Base-by-base conservation (phyloP, 2,329 filamentous ascomycete species). In the Colletotrichum tropicale region DNA sequence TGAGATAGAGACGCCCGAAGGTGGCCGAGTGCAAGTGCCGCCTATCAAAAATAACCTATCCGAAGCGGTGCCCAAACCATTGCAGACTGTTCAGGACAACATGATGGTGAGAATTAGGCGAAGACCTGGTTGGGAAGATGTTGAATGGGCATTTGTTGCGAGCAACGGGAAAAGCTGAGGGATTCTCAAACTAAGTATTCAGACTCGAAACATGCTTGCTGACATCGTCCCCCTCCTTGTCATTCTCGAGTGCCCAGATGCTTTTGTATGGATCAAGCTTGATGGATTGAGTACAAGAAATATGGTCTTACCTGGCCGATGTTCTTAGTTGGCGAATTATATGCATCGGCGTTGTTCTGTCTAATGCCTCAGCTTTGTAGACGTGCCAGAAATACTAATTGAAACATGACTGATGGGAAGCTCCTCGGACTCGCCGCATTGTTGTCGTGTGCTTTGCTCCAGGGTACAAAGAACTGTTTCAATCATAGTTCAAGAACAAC, bases 1-100 rank as follows among this genome's bases (percentile, higher is more conserved):
- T 58, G 81, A 81, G 15, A 73, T 81, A 10, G 74, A 81, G 16
- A 62, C 71, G 28, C 60, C 60, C 5, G 30, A 70, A 32, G 71
- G 71, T 9, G 71, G 28, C 64, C 58, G 70, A 13, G 30, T 72
- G 2, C 26, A 60, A 6, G 70, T 72, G 55, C 70, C 70, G 18
- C 55, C 28, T 5, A 68, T 72, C 32, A 72, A 72, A 5, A 72
- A 72, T 13, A 72, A 68, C 16, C 36, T 72, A 34, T 34, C 70
- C 21, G 70, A 72, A 38, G 70, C 70, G 9, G 65, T 72, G 16
- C 64, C 52, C 5, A 72, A 72, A 36, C 70, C 70, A 28, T 21
- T 72, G 21, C 48, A 16, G 21, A 62, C 55, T 36, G 70, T 68
- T 21, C 70, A 68, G 64, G 61, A 72, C 28, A 72, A 28, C 21